Evolutionary conservation across 768 basidiomycete species (phyloP).

Genomic region (Agaricus bisporus): DNA sequence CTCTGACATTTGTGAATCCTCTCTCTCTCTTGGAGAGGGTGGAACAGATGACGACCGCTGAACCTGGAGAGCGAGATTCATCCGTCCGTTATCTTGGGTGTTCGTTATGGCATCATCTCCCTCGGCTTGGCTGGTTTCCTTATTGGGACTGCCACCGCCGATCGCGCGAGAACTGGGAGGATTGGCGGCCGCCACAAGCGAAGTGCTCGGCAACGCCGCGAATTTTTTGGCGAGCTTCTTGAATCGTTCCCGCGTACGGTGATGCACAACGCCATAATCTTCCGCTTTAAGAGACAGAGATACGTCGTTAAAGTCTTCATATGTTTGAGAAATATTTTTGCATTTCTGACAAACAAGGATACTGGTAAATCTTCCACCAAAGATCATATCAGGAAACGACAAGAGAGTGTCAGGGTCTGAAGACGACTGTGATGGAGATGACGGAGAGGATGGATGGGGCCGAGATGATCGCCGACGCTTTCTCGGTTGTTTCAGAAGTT

Average conservation of each 20-base stretch:
- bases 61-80: not conserved
- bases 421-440: conserved; percentile 9
- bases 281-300: conserved; percentile 84
- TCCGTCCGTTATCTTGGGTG: not conserved
- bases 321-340: conserved; percentile 87
- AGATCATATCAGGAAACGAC: conserved; percentile 85
- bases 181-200: not conserved
- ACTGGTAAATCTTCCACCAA: conserved; percentile 83
- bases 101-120: not conserved
- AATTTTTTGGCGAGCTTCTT: conserved; percentile 68
- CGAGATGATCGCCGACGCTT: conserved; percentile 29
- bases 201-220: conserved; percentile 28
- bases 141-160: not conserved
- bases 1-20: conserved; percentile 12
- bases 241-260: conserved; percentile 72
- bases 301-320: conserved; percentile 93
- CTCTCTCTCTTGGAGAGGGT: conserved; percentile 12
- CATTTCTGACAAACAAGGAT: conserved; percentile 93
- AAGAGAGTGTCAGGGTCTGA: conserved; percentile 36
- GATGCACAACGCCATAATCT: conserved; percentile 49
- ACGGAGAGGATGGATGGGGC: conserved; percentile 8
- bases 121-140: not conserved
- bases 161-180: not conserved
- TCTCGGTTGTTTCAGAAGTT: conserved; percentile 27
- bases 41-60: conserved; percentile 14